These are phyloP conservation scores for Rutstroemia sydowiana DNA, from an alignment of 2,329 filamentous ascomycete genomes.

Conservation along the genomic window DNA sequence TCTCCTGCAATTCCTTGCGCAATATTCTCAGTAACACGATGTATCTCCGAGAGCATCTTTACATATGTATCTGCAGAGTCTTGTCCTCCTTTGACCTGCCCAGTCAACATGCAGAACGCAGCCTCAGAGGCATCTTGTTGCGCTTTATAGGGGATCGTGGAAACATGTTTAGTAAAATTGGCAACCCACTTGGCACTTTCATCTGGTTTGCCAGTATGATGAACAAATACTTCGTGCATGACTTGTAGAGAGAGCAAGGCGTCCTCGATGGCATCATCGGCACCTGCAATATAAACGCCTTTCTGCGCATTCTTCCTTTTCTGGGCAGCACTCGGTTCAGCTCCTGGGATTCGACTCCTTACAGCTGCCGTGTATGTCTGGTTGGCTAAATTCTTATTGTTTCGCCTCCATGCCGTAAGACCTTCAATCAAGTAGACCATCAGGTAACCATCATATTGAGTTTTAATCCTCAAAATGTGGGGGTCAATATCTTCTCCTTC, in stretches of 20 bases:
- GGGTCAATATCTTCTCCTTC: conserved; percentile 46
- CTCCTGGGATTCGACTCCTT: conserved; percentile 38
- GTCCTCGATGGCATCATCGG: conserved; percentile 61
- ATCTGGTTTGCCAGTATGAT: conserved; percentile 53
- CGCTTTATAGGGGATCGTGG: conserved; percentile 58
- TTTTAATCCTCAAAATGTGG: conserved; percentile 50
- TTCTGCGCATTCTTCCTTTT: conserved; percentile 35
- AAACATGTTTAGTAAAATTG: conserved; percentile 71
- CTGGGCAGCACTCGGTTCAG: conserved; percentile 21
- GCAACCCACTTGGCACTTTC: conserved; percentile 69
- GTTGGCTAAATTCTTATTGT: conserved; percentile 61
- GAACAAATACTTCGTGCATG: conserved; percentile 56
- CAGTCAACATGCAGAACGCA: conserved; percentile 71
- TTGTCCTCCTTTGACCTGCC: conserved; percentile 66
- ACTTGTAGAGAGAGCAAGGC: conserved; percentile 65
- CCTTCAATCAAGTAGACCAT: conserved; percentile 69
- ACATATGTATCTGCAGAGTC: conserved; percentile 59
- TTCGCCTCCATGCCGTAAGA: conserved; percentile 56
- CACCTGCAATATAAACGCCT: conserved; percentile 48
- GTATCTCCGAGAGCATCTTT: conserved; percentile 70
- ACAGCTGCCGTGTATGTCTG: conserved; percentile 61
- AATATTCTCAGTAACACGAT: conserved; percentile 62
- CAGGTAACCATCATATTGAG: conserved; percentile 43
- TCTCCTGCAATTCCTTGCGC: conserved; percentile 60
- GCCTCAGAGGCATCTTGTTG: conserved; percentile 44